Conservation (phyloP, 352 stramenopile species). For the Phytophthora crassamura region DNA sequence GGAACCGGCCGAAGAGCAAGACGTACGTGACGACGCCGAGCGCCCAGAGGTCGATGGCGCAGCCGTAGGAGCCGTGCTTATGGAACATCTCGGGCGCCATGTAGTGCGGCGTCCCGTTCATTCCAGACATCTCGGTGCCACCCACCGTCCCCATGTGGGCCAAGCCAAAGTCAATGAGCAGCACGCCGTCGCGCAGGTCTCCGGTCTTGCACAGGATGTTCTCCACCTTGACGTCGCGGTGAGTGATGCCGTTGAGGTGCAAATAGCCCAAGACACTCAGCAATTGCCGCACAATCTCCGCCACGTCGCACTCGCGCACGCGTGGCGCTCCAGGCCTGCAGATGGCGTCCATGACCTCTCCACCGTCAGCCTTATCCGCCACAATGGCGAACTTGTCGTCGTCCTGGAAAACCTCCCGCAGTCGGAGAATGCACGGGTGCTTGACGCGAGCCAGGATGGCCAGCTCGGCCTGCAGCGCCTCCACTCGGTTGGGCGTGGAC, state of each 20-base stretch:
- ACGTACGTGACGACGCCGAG: slow-evolving; percentile 80
- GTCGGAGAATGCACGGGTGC: slow-evolving; percentile 61
- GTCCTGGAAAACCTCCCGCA: slow-evolving; percentile 78
- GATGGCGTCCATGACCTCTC: slow-evolving; percentile 72
- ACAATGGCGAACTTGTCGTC: slow-evolving; percentile 73
- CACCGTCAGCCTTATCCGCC: slow-evolving; percentile 63
- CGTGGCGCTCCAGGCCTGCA: slow-evolving; percentile 25
- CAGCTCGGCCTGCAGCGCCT: slow-evolving; percentile 72
- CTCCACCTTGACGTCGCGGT: slow-evolving; percentile 87
- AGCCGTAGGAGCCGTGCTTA: slow-evolving; percentile 58
- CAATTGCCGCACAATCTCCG: slow-evolving; percentile 68
- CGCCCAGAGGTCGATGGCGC: slow-evolving; percentile 80
- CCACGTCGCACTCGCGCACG: slow-evolving; percentile 70
- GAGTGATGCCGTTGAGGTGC: slow-evolving; percentile 76
- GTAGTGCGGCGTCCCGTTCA: slow-evolving; percentile 87
- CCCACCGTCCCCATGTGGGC: slow-evolving; percentile 59
- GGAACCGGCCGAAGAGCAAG: slow-evolving; percentile 73
- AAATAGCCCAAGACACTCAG: slow-evolving; percentile 73
- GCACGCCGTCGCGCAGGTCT: slow-evolving; percentile 51
- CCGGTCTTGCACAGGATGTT: slow-evolving; percentile 77
- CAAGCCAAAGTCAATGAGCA: slow-evolving; percentile 87
- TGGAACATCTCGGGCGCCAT: slow-evolving; percentile 89
- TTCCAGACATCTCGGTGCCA: slow-evolving; percentile 61
- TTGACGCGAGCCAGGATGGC: slow-evolving; percentile 61
- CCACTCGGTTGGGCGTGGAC: slow-evolving; percentile 66